These are phyloP conservation scores for Talaromyces thailandensis DNA, from an alignment of 495 filamentous ascomycete species.

Conservation along the genomic window DNA sequence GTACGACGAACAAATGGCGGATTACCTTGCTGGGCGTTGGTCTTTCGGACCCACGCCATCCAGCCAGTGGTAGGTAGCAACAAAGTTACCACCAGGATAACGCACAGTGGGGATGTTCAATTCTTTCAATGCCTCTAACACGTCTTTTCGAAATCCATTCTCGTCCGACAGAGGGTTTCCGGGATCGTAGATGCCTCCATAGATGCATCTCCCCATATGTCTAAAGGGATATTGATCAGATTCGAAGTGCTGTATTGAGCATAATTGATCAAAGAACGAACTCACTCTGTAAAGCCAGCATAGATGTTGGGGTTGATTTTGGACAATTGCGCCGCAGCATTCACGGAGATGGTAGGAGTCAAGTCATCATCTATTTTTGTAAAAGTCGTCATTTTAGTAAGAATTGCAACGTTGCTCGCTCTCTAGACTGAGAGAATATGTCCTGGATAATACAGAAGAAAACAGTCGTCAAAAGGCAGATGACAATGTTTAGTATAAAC, in stretches of 20 bases:
- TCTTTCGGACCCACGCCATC: constrained; percentile 69
- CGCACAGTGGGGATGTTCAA: constrained; percentile 65
- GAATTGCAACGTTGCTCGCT: neutral
- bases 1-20: neutral
- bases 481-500: neutral
- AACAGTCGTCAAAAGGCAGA: neutral
- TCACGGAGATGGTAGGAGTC: constrained; percentile 50
- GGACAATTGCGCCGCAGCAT: constrained; percentile 49
- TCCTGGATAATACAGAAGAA: neutral
- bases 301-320: constrained; percentile 68
- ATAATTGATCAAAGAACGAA: neutral
- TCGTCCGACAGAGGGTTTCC: constrained; percentile 59
- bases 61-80: constrained; percentile 75
- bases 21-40: constrained; percentile 44
- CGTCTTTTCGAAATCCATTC: constrained; percentile 68
- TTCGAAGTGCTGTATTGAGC: neutral
- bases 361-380: constrained; percentile 51
- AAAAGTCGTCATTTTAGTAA: constrained; percentile 54
- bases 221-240: constrained; percentile 24
- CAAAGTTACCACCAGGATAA: constrained; percentile 75
- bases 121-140: constrained; percentile 58
- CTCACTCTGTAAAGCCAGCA: constrained; percentile 67
- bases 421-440: neutral
- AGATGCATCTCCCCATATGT: constrained; percentile 79
- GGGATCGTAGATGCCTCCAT: constrained; percentile 76